These are phyloP conservation scores for Calonectria henricotiae DNA, from an alignment of 2,329 filamentous ascomycete genomes.

Conservation along the genomic window DNA sequence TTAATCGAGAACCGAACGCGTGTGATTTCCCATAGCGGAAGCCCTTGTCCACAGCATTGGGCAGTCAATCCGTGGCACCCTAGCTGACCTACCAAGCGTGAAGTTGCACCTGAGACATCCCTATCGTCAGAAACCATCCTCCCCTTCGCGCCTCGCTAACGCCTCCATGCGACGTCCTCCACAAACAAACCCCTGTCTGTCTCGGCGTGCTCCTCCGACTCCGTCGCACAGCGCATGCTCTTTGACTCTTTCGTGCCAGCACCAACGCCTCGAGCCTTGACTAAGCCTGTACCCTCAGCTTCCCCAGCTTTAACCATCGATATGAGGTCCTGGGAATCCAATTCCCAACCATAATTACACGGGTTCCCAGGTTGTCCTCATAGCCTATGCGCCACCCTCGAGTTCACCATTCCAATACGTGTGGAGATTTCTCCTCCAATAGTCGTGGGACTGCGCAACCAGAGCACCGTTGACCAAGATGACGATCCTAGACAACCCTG, in stretches of 20 bases:
- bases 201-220: conserved; percentile 27
- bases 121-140: conserved; percentile 21
- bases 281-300: conserved; percentile 17
- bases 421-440: conserved; percentile 8
- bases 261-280: conserved; percentile 23
- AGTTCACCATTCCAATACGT: neutral
- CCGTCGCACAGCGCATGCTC: conserved; percentile 28
- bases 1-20: neutral
- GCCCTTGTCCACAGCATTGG: neutral
- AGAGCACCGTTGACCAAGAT: conserved; percentile 17
- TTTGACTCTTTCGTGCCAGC: conserved; percentile 23
- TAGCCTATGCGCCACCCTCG: conserved; percentile 1
- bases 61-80: conserved; percentile 10
- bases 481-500: conserved; percentile 21
- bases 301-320: conserved; percentile 20
- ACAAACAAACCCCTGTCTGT: conserved; percentile 32
- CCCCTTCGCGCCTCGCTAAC: conserved; percentile 15
- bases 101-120: conserved; percentile 30
- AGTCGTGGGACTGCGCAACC: neutral
- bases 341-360: neutral
- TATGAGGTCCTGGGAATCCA: conserved; percentile 2
- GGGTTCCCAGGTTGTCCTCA: conserved; percentile 1
- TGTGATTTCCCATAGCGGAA: conserved; percentile 3
- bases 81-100: conserved; percentile 7
- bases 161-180: conserved; percentile 28